A percentile compares a stretch with the other conserved stretches of the same genome.
These are phyloP conservation scores for Coemansia sp. DNA, from an alignment of 192 early-diverging fungal genomes.

Conservation along the genomic window DNA sequence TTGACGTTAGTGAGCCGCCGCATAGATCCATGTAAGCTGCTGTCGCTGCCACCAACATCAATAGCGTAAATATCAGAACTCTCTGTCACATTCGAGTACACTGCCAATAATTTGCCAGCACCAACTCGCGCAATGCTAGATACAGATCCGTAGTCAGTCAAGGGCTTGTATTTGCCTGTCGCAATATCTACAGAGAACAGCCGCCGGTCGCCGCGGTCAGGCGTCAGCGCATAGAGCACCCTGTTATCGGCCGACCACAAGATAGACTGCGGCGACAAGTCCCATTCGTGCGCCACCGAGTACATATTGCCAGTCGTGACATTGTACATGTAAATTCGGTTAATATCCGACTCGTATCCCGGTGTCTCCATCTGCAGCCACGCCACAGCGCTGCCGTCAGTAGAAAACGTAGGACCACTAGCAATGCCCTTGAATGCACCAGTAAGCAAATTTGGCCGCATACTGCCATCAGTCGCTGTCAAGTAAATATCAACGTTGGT, in stretches of 20 bases:
- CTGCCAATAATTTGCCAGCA: slow-evolving; percentile 34
- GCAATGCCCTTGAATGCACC: slow-evolving; percentile 55
- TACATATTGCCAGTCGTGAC: slow-evolving; percentile 44
- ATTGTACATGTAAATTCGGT: slow-evolving; percentile 61
- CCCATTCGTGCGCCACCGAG: slow-evolving; percentile 60
- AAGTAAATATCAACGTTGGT: slow-evolving; percentile 70
- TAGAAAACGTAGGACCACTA: slow-evolving; percentile 59
- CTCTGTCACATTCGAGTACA: slow-evolving; percentile 53
- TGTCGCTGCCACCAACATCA: slow-evolving; percentile 16
- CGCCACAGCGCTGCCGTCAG: slow-evolving; percentile 63
- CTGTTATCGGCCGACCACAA: slow-evolving; percentile 31
- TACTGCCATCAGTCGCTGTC: slow-evolving; percentile 53
- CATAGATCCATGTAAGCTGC: background rate
- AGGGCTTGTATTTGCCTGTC: slow-evolving; percentile 28
- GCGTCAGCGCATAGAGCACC: slow-evolving; percentile 52
- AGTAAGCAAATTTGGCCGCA: slow-evolving; percentile 42
- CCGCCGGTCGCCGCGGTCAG: slow-evolving; percentile 61
- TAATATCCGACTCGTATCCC: slow-evolving; percentile 69
- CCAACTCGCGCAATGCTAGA: slow-evolving; percentile 21
- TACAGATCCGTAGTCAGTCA: slow-evolving; percentile 32
- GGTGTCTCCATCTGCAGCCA: slow-evolving; percentile 74
- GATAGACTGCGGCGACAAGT: slow-evolving; percentile 56
- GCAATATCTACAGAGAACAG: slow-evolving; percentile 45
- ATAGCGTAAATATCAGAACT: slow-evolving; percentile 40
- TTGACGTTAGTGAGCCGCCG: slow-evolving; percentile 54